Base-by-base conservation (phyloP, 2,329 filamentous ascomycete genomes). In the Aspergillus fructus region DNA sequence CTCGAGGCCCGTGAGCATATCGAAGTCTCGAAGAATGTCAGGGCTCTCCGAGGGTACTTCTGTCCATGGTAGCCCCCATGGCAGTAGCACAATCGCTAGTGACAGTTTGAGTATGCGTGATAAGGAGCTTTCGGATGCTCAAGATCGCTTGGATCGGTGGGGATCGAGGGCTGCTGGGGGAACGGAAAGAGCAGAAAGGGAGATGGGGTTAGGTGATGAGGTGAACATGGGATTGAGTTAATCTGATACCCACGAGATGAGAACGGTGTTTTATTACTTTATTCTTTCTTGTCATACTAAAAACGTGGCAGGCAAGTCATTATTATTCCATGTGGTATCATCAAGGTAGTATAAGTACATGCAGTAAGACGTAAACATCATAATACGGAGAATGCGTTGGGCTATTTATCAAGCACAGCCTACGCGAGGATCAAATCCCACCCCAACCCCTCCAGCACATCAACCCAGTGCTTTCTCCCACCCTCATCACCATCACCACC, bases 151-250 rank as follows among this genome's bases (percentile, higher is more conserved):
- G 43, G 79, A 81, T 70, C 76, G 73, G 46, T 82, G 80, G 70
- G 71, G 77, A 77, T 83, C 71, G 74, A 84, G 66, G 78, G 85
- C 72, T 79, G 80, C 63, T 70, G 81, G 62, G 74, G 80, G 62
- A 78, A 85, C 83, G 12, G 76, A 78, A 53, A 71, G 79, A 55
- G 81, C 73, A 21, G 74, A 71, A 70, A 76, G 64, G 64, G 86
- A 78, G 64, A 92, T 91, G 87, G 90, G 90, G 0, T 83, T 96
- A 49, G 89, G 90, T 1, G 92, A 96, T 70, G 91, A 96, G 68
- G 86, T 89, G 23, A 82, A 88, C 67, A 94, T 96, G 89, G 89
- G 86, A 33, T 77, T 96, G 64, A 91, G 93, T 73, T 93, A 71
- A 79, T 46, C 19, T 13, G 21, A 27, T 15, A 7, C 37, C 39